These are phyloP conservation scores for Puccinia polysora DNA, from an alignment of 1,284 basidiomycete species.

Conservation along the genomic window DNA sequence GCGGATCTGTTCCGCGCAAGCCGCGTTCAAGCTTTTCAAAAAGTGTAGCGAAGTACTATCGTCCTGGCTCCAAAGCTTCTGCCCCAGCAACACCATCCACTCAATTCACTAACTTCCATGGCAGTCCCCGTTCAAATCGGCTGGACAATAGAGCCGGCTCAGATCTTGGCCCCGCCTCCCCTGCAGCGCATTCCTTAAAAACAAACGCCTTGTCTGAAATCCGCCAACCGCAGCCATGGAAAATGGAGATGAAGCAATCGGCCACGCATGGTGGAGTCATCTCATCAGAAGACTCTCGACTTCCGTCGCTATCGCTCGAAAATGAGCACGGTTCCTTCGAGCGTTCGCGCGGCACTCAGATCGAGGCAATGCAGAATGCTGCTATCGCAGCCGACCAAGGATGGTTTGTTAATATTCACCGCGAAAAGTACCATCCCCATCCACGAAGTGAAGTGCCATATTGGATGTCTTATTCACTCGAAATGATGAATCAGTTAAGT, in stretches of 20 bases:
- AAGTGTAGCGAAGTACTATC: neutral
- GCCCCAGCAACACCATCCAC: neutral
- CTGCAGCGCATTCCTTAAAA: too few relatives aligned
- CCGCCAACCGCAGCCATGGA: too few relatives aligned
- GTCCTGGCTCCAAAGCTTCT: neutral
- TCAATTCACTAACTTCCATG: neutral
- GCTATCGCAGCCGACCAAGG: slow-evolving; percentile 2
- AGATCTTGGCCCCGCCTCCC: too few relatives aligned
- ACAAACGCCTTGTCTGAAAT: too few relatives aligned
- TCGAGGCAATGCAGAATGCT: neutral
- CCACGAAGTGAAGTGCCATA: slow-evolving; percentile 26
- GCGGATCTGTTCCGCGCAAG: neutral
- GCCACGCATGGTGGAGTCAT: too few relatives aligned
- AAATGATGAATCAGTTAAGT: slow-evolving; percentile 38
- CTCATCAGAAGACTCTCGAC: too few relatives aligned
- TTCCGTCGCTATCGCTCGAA: too few relatives aligned
- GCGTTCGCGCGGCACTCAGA: neutral
- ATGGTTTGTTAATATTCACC: slow-evolving; percentile 17
- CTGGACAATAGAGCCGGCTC: too few relatives aligned
- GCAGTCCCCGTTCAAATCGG: neutral
- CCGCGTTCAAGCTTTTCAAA: slow-evolving; percentile 16
- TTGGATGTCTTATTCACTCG: slow-evolving; percentile 28
- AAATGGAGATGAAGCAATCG: too few relatives aligned
- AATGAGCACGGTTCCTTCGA: too few relatives aligned
- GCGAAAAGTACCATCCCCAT: slow-evolving; percentile 29